Base-by-base conservation (phyloP, 345 rosid genomes). In the Citrus cavaleriei region DNA sequence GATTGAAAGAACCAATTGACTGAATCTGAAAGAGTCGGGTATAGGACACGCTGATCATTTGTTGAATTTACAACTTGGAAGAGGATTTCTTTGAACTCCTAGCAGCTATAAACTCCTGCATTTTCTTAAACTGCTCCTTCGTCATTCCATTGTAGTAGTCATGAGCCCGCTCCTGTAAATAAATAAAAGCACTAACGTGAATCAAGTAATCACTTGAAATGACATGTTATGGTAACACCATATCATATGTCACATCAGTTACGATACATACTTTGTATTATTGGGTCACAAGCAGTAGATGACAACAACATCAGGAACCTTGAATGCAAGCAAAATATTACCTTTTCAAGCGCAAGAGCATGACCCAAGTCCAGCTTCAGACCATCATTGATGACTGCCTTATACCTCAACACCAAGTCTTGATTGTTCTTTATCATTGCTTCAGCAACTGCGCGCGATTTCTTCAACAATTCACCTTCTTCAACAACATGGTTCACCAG, bases 311-410 rank as follows among this genome's bases (percentile, higher is more conserved):
- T 49, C 70, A 49, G 12, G 38, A n/a, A 60, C n/a, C 10, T 12
- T 25, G 63, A 19, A 3, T 6, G 38, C 22, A 57, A 62, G 51
- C 22, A 27, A 67, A 55, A 0, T 21, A 37, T 24, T 76, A 96
- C 99, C 99, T 96, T 94, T 70, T 96, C 99, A 14, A 93, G 85
- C 0, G 91, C 79, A 46, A 96, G 95, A 35, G 93, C 99, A 79
- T 35, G 88, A 7, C 87, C 91, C 55, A 96, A 85, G 83, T 96
- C 95, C 75, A 93, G 83, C 85, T 89, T 87, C 69, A 90, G 59
- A 62, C 99, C 99, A 66, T 93, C 98, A 62, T 94, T 93, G 73
- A 96, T 84, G 62, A 93, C 90, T 3, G 95, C 78, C 75, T 96
- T 96, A 81, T 94, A 90, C 82, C 88, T 86, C 65, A 91, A 79